These are phyloP conservation scores for Arabidopsis suecica DNA, from an alignment of 345 rosid species.

Conservation along the genomic window DNA sequence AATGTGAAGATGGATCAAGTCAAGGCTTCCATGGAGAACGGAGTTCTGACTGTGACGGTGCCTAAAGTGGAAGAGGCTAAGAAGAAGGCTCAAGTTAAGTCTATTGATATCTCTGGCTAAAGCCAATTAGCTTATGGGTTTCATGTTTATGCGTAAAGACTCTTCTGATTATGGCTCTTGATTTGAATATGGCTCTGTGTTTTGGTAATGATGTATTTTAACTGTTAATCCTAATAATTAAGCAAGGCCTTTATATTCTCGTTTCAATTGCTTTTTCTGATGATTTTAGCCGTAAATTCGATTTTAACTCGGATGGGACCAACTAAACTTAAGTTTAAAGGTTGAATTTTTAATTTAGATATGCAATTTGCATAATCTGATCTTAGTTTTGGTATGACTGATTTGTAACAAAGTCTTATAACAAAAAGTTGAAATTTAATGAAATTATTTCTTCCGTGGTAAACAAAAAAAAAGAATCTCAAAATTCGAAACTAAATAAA, in stretches of 20 bases:
- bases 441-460: background rate
- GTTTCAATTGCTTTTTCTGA: background rate
- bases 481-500: slow-evolving; percentile 12
- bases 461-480: background rate
- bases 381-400: background rate
- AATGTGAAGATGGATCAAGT: slow-evolving; percentile 47
- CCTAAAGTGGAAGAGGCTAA: slow-evolving; percentile 42
- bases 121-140: background rate
- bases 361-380: background rate
- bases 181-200: background rate
- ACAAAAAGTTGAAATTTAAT: background rate
- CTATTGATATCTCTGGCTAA: slow-evolving; percentile 43
- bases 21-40: slow-evolving; percentile 51
- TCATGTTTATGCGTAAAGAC: background rate
- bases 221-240: background rate
- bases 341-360: background rate
- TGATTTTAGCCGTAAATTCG: background rate
- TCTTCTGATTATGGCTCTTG: background rate
- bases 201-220: background rate
- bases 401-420: background rate
- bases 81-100: slow-evolving; percentile 43
- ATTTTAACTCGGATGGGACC: background rate
- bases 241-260: background rate
- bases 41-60: slow-evolving; percentile 48
- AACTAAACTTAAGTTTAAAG: background rate